Evolutionary conservation across 495 filamentous ascomycete genomes (phyloP).

Genomic region (Trichocladium antarcticum): DNA sequence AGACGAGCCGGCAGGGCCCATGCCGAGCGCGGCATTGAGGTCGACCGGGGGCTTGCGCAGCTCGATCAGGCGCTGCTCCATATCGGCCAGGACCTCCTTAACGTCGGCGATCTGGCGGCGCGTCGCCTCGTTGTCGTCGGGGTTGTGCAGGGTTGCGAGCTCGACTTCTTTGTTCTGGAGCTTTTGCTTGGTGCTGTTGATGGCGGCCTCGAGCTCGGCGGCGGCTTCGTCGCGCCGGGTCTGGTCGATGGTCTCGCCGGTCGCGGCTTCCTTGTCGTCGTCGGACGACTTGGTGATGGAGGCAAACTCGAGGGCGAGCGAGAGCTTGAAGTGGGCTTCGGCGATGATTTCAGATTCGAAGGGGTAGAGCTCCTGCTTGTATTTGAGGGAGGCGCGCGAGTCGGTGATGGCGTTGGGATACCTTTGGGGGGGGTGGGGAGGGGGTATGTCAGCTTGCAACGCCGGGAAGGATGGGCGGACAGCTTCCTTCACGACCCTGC

Average conservation of each 20-base stretch:
- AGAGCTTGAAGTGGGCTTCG: constrained; percentile 92
- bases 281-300: constrained; percentile 57
- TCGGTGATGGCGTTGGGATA: constrained; percentile 75
- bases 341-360: constrained; percentile 71
- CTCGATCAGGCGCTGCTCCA: constrained; percentile 63
- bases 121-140: constrained; percentile 47
- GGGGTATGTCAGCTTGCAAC: constrained; percentile 15
- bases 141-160: constrained; percentile 41
- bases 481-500: constrained; percentile 10
- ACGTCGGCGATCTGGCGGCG: constrained; percentile 65
- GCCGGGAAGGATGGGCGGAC: neutral
- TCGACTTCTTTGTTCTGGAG: constrained; percentile 61
- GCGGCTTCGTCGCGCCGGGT: constrained; percentile 64
- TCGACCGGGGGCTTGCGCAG: constrained; percentile 61
- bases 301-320: constrained; percentile 87
- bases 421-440: constrained; percentile 23
- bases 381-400: constrained; percentile 57
- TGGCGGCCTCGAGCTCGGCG: constrained; percentile 67
- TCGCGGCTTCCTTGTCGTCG: constrained; percentile 32
- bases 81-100: constrained; percentile 75
- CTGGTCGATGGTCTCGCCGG: constrained; percentile 42
- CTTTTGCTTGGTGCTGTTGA: constrained; percentile 64
- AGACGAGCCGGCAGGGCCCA: constrained; percentile 16
- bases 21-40: constrained; percentile 42
- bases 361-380: constrained; percentile 67